A percentile compares a stretch with the other conserved stretches of the same genome.
Evolutionary conservation across 345 rosid species (phyloP).

Genomic region (Acer yangbiense): DNA sequence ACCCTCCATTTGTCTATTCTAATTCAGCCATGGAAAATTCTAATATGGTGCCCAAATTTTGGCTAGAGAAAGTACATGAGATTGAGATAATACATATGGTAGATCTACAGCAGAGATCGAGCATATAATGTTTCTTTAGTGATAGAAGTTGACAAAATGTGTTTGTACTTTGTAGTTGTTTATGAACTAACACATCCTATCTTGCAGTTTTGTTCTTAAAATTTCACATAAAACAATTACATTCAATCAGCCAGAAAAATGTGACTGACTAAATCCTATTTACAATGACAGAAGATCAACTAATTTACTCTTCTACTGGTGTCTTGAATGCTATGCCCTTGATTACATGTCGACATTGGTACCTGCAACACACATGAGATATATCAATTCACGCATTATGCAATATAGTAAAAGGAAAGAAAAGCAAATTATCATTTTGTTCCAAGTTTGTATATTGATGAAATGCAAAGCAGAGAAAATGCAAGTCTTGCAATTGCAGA

Average conservation of each 20-base stretch:
- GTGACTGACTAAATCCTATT: neutral
- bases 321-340: constrained; percentile 64
- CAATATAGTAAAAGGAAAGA: neutral
- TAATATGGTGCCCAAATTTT: neutral
- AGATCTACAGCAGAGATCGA: neutral
- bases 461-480: neutral
- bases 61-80: neutral
- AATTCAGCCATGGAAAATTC: too few relatives aligned
- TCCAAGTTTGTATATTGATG: neutral
- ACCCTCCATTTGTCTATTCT: too few relatives aligned
- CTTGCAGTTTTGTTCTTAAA: neutral
- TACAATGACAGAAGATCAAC: neutral
- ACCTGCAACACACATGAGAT: constrained; percentile 44
- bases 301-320: constrained; percentile 58
- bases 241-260: neutral
- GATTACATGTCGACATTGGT: constrained; percentile 78
- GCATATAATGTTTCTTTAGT: neutral
- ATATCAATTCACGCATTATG: neutral
- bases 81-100: neutral
- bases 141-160: constrained; percentile 2
- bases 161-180: neutral
- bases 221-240: neutral
- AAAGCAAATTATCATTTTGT: too few relatives aligned
- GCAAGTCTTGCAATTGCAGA: neutral
- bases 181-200: neutral